Evolutionary conservation across 495 filamentous ascomycete species (phyloP), one percentile per base, ranked within the genome.

Genomic region (Daldinia decipiens): DNA sequence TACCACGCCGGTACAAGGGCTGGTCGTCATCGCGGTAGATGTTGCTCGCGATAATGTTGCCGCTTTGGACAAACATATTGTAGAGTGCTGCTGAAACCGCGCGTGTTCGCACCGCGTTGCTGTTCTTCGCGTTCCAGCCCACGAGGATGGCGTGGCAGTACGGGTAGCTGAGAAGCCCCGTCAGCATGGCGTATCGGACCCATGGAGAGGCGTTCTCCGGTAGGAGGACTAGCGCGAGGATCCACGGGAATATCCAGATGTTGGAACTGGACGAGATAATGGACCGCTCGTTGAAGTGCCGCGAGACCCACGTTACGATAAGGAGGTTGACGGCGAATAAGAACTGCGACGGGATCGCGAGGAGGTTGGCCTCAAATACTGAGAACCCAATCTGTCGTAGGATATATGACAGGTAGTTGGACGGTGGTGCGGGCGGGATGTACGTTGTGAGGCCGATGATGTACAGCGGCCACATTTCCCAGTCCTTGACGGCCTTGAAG

Each of bases 61-160:
- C 83, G 5, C 77, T 66, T 60, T 85, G 82, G 13, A 82, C 79
- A 57, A 79, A 77, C 76, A 81, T 80, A 63, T 85, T 86, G 72
- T 85, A 86, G 6, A 83, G 32, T 2, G 82, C 82, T 0, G 83
- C 85, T 1, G 84, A 84, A 9, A 90, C 87, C n/a, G 88, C 86
- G 7, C 88, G 73, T 3, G 87, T 90, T 0, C 86, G 79, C n/a
- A 91, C 88, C 0, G 85, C 82, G 21, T 88, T 88, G 24, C 85
- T 83, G 78, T 91, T 90, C 45, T 84, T 78, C 4, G 87, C 86
- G 24, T 84, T 87, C 81, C 87, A 88, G 24, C 83, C 84, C 5
- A 89, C 87, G 15, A 89, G 62, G 58, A 90, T 86, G 4, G 88
- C 85, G 73, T 90, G 88, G 63, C 86, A 83, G 71, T 90, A 90